These are phyloP conservation scores for Penicillium sclerotigenum DNA, from an alignment of 2,329 filamentous ascomycete genomes.

Conservation along the genomic window DNA sequence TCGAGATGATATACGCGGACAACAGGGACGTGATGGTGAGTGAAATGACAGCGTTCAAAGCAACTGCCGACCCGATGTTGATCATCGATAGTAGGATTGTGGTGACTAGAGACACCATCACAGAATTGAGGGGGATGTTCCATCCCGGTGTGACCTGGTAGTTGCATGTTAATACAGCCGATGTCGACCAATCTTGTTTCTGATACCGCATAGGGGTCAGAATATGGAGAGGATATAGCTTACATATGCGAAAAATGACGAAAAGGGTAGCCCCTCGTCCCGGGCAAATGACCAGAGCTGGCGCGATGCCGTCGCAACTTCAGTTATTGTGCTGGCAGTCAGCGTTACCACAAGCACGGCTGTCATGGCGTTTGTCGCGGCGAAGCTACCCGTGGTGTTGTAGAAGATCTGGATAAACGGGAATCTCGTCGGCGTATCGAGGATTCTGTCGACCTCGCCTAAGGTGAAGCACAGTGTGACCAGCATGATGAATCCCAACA, in stretches of 20 bases:
- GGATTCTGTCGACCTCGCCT: constrained; percentile 46
- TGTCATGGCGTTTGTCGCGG: constrained; percentile 51
- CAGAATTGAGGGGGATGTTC: constrained; percentile 48
- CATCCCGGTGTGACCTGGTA: constrained; percentile 36
- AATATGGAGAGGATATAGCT: constrained; percentile 1
- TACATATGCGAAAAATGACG: constrained; percentile 39
- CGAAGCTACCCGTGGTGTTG: constrained; percentile 49
- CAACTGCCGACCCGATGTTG: constrained; percentile 50
- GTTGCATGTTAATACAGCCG: background rate
- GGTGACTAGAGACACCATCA: constrained; percentile 46
- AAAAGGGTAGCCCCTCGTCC: constrained; percentile 42
- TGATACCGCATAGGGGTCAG: background rate
- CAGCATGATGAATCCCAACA: constrained; percentile 56
- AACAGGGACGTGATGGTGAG: constrained; percentile 43
- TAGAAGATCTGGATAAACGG: constrained; percentile 60
- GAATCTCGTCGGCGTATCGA: constrained; percentile 49
- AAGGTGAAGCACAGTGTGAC: constrained; percentile 56
- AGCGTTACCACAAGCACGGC: constrained; percentile 50
- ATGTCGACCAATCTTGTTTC: background rate
- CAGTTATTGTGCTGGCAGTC: constrained; percentile 51
- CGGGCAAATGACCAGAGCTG: constrained; percentile 56
- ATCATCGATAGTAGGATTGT: constrained; percentile 50
- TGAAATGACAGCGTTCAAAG: constrained; percentile 46
- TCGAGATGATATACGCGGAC: constrained; percentile 47
- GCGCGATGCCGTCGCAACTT: constrained; percentile 57